Conservation (phyloP, 202 grass and related monocot species). For the Dendrocalamus latiflorus region DNA sequence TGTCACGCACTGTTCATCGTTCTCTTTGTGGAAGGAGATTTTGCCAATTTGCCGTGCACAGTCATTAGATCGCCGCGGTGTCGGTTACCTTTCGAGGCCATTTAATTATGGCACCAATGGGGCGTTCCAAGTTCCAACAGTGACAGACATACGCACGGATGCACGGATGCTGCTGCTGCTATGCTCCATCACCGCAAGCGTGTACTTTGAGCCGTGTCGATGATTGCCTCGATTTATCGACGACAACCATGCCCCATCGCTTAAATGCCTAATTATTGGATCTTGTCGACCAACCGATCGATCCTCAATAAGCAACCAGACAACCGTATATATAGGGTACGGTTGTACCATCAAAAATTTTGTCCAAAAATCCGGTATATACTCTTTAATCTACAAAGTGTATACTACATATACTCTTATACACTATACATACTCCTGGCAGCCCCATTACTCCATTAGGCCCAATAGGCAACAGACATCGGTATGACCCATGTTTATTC, state of each 20-base stretch:
- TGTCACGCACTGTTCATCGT: not conserved
- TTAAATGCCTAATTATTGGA: not conserved
- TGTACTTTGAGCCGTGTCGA: not conserved
- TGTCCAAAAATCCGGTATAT: too few relatives aligned
- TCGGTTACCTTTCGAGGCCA: not conserved
- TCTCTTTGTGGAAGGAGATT: not conserved
- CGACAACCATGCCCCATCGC: not conserved
- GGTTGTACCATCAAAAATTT: too few relatives aligned
- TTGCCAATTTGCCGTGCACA: not conserved
- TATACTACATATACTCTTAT: too few relatives aligned
- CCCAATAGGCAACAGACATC: too few relatives aligned
- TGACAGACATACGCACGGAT: not conserved
- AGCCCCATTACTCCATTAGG: too few relatives aligned
- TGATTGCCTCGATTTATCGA: not conserved
- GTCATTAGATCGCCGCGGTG: not conserved
- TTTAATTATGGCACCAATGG: not conserved
- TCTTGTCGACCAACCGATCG: not conserved
- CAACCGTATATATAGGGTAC: not conserved
- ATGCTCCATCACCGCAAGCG: not conserved
- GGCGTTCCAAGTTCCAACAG: not conserved
- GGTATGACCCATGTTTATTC: too few relatives aligned
- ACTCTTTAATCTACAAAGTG: too few relatives aligned
- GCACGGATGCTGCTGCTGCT: not conserved
- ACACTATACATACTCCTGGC: too few relatives aligned
- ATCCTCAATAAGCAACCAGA: not conserved